Evolutionary conservation across 192 early-diverging fungal genomes (phyloP), one percentile per base, ranked within the genome.

Genomic region (Gaertneriomyces semiglobifer): DNA sequence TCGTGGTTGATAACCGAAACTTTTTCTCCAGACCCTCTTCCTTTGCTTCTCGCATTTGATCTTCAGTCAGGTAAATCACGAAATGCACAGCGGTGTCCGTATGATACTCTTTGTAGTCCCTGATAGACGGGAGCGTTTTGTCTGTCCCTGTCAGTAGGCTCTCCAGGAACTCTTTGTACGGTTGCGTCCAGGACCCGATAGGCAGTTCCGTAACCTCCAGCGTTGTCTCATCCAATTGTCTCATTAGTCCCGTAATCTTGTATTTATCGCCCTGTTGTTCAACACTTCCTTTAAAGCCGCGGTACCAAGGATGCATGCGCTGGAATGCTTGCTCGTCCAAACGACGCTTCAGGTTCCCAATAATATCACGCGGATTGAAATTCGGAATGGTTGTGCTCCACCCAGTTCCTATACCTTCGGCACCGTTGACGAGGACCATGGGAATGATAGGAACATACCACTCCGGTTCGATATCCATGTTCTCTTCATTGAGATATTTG

Each of bases 371-470:
- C 9, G 93, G 92, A 63, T 92, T 93, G 77, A 90, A 93, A 78
- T 93, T 93, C 44, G 91, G 92, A 72, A 78, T 54, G 50, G 41
- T 58, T 1, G 77, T 79, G 44, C 64, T 64, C 70, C 75, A 78
- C 38, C 77, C 93, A n/a, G 93, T 95, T 42, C 92, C 93, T 62
- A 95, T 95, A 62, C 93, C 93, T 14, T 90, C 88, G 4, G 88
- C 83, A 51, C 92, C 92, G 66, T 94, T 95, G 16, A 95, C 85
- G 40, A 95, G 76, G 0, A 94, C 86, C 89, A 93, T 89, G 2
- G 92, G 93, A 4, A 95, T 60, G n/a, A 95, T 83, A 0, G 92
- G 92, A 8, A 93, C 74, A 12, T 71, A 80, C 86, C 88, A 95
- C 62, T 88, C 81, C 19, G 93, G 92, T 77, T 94, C 92, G 39